Evolutionary conservation across 2,329 filamentous ascomycete species (phyloP), one percentile per base, ranked within the genome.

Genomic region (Arachnomyces sp.): DNA sequence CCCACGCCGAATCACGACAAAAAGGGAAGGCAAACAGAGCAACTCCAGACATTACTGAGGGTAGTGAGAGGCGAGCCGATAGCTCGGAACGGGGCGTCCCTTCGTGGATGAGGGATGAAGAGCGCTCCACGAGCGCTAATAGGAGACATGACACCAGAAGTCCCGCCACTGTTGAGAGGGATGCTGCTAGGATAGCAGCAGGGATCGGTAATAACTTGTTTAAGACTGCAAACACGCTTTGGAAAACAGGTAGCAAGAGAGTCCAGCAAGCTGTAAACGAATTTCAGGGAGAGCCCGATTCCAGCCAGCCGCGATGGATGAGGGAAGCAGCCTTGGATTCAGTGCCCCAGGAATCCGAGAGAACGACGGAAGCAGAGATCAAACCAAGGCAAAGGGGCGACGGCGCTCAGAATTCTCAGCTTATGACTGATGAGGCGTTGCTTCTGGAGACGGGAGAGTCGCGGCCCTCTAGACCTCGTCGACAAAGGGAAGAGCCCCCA

Each of bases 261-360:
- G 77, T 96, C 43, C 87, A 94, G 54, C 87, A 92, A 62, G 90
- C 87, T 3, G 85, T 96, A 28, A 81, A 88, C 7, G 92, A 98
- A 12, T 84, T 96, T 44, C 77, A 79, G 51, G 66, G 72, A 39
- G 82, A 80, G n/a, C 70, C 72, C 17, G 88, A 95, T 55, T 73
- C 84, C 2, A 85, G 62, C 54, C 86, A 95, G 57, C 92, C 92
- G 1, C 92, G 86, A 57, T 98, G 92, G 92, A 95, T 98, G 90
- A 80, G 84, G 52, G 84, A 89, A 42, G 74, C 79, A 3, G 74
- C 52, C 31, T 40, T 45, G 17, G 45, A 55, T 36, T 56, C 51
- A 29, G 41, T 40, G 11, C 37, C 35, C 15, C 44, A 48, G 36
- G 3, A 33, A 13, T 31, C 28, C 28, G 29, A 35, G 12, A 38